Conservation (phyloP, 176 grass and related monocot genomes). For the Lolium rigidum region DNA sequence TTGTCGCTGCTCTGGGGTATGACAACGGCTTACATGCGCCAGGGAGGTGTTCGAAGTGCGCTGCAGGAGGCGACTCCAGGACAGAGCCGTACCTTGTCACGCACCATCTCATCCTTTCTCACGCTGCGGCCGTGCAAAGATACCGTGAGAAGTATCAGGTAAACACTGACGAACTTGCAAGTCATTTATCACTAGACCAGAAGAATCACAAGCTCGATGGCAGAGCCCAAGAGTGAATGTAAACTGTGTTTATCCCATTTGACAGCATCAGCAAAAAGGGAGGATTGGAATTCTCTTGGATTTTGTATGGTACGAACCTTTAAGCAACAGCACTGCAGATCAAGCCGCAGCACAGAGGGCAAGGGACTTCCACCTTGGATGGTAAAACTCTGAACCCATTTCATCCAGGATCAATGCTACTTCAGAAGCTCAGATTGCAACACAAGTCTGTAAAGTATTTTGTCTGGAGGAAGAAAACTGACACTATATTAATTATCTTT, state of each 20-base stretch:
- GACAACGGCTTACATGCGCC: constrained; percentile 79
- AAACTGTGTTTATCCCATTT: background rate
- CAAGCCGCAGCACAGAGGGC: constrained; percentile 77
- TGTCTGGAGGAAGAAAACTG: background rate
- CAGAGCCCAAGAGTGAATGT: background rate
- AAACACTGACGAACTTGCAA: background rate
- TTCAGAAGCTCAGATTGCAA: background rate
- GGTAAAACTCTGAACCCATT: constrained; percentile 48
- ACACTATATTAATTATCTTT: background rate
- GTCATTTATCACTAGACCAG: background rate
- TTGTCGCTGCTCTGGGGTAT: constrained; percentile 79
- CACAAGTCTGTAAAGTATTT: background rate
- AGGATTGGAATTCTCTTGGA: constrained; percentile 92
- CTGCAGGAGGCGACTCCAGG: constrained; percentile 74
- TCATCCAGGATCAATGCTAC: background rate
- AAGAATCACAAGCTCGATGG: background rate
- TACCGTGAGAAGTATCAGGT: constrained; percentile 92
- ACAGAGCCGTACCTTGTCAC: constrained; percentile 79
- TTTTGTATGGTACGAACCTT: constrained; percentile 87
- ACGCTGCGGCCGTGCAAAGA: constrained; percentile 70
- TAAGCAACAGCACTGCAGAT: constrained; percentile 63
- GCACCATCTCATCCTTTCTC: constrained; percentile 85
- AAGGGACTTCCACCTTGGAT: constrained; percentile 94
- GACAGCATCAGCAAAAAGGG: constrained; percentile 73
- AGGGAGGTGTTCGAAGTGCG: constrained; percentile 69